A percentile compares a stretch with the other conserved stretches of the same genome.
These are phyloP conservation scores for Kazachstania sp. DNA, from an alignment of 1,139 yeast species.

Conservation along the genomic window DNA sequence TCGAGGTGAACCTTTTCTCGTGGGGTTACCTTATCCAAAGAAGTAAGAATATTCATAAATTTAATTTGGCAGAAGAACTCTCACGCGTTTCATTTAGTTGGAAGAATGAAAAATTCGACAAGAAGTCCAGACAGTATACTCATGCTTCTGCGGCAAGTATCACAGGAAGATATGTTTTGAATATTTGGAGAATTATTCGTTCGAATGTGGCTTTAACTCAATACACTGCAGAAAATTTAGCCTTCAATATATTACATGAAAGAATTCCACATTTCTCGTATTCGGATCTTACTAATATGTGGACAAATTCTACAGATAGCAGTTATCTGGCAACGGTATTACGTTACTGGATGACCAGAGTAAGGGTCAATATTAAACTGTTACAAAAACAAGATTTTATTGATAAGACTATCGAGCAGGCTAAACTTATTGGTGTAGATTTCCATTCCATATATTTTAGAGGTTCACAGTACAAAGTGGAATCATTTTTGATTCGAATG, in stretches of 20 bases:
- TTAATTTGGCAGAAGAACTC: constrained; percentile 45
- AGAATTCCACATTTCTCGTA: constrained; percentile 56
- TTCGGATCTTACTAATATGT: constrained; percentile 46
- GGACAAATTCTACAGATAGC: constrained; percentile 28
- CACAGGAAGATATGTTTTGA: constrained; percentile 74
- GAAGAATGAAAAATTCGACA: constrained; percentile 51
- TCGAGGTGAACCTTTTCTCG: constrained; percentile 67
- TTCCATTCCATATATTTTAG: constrained; percentile 79
- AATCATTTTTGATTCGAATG: constrained; percentile 65
- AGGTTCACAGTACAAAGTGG: constrained; percentile 92
- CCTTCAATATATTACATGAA: constrained; percentile 56
- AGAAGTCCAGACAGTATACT: constrained; percentile 61
- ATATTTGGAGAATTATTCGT: constrained; percentile 73
- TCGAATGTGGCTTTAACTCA: constrained; percentile 54
- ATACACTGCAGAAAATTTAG: constrained; percentile 71
- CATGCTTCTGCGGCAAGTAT: constrained; percentile 64
- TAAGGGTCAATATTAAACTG: constrained; percentile 42
- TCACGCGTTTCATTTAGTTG: constrained; percentile 45
- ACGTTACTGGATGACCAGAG: constrained; percentile 45
- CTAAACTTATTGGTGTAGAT: constrained; percentile 81
- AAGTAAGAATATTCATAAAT: constrained; percentile 37
- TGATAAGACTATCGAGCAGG: constrained; percentile 69
- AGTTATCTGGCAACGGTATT: constrained; percentile 35
- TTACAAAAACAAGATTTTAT: constrained; percentile 59
- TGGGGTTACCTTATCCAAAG: constrained; percentile 89